These are phyloP conservation scores for Dendrobium chrysotoxum DNA, from an alignment of 106 monocot species.

Conservation along the genomic window DNA sequence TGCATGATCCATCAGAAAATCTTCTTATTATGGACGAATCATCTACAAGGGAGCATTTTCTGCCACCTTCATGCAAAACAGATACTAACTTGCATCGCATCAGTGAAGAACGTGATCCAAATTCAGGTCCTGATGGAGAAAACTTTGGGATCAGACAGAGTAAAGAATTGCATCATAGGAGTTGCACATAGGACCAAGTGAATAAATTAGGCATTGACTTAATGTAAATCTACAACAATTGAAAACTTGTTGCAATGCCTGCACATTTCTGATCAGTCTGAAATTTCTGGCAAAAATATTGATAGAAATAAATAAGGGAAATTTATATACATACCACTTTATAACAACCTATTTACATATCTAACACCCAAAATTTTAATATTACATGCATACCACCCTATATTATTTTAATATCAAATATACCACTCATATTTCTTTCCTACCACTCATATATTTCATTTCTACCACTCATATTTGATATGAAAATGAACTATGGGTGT, in stretches of 20 bases:
- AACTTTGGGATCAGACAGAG: background rate
- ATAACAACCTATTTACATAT: too few relatives aligned
- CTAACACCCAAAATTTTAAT: too few relatives aligned
- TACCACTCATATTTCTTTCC: too few relatives aligned
- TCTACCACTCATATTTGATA: too few relatives aligned
- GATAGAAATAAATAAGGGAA: background rate
- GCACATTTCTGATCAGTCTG: background rate
- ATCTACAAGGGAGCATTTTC: conserved; percentile 78
- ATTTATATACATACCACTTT: too few relatives aligned
- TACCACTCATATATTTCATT: too few relatives aligned
- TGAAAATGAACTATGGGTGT: too few relatives aligned
- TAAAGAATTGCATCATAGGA: background rate
- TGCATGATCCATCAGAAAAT: conserved; percentile 87
- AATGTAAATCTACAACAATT: background rate
- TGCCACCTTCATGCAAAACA: conserved; percentile 53
- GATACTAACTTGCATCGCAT: conserved; percentile 62
- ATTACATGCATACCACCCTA: too few relatives aligned
- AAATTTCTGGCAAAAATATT: background rate
- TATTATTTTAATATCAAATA: too few relatives aligned
- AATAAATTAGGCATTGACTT: background rate
- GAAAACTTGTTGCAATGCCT: background rate
- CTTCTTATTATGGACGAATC: conserved; percentile 58
- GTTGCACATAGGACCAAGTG: background rate
- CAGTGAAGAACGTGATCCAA: conserved; percentile 51
- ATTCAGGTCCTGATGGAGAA: conserved; percentile 70